phyloP scores from a whole-genome alignment of 2,329 filamentous ascomycete species.

The Pseudonectria buxi region DNA sequence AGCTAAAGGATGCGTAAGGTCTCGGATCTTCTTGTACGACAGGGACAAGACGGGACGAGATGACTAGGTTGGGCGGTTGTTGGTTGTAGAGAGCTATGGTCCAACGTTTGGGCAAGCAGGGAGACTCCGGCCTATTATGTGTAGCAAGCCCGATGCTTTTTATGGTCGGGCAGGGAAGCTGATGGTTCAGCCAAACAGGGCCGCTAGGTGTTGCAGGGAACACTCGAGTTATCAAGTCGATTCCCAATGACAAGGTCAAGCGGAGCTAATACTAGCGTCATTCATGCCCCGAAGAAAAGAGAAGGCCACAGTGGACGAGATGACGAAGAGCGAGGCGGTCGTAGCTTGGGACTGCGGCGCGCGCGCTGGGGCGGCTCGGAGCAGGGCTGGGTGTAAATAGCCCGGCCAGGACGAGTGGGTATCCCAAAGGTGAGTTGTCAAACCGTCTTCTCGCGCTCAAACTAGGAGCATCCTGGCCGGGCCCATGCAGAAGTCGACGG shows the following conservation, averaged over 20 bases:
- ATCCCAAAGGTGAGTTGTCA: constrained; percentile 28
- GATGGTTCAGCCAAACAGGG: constrained; percentile 23
- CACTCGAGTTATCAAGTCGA: constrained; percentile 20
- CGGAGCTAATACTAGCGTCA: constrained; percentile 21
- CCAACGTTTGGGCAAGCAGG: constrained; percentile 17
- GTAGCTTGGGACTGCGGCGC: constrained; percentile 15
- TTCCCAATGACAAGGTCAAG: constrained; percentile 21
- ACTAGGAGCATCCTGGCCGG: constrained; percentile 35
- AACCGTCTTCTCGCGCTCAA: constrained; percentile 29
- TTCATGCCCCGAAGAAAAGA: constrained; percentile 23
- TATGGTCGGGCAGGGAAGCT: constrained; percentile 23
- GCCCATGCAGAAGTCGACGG: constrained; percentile 30
- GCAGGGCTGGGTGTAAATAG: constrained; percentile 10
- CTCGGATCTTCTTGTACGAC: background rate
- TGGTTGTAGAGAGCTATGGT: constrained; percentile 17
- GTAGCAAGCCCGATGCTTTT: constrained; percentile 18
- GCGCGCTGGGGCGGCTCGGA: constrained; percentile 22
- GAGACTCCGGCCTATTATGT: constrained; percentile 23
- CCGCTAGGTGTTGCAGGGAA: constrained; percentile 12
- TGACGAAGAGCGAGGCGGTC: constrained; percentile 24
- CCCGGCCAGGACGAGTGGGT: constrained; percentile 20
- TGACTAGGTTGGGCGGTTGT: constrained; percentile 19
- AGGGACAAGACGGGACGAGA: constrained; percentile 10
- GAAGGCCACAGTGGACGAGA: constrained; percentile 15
- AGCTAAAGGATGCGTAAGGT: constrained; percentile 10